Evolutionary conservation across 2,329 filamentous ascomycete genomes (phyloP).

Genomic region (Fusarium euwallaceae): DNA sequence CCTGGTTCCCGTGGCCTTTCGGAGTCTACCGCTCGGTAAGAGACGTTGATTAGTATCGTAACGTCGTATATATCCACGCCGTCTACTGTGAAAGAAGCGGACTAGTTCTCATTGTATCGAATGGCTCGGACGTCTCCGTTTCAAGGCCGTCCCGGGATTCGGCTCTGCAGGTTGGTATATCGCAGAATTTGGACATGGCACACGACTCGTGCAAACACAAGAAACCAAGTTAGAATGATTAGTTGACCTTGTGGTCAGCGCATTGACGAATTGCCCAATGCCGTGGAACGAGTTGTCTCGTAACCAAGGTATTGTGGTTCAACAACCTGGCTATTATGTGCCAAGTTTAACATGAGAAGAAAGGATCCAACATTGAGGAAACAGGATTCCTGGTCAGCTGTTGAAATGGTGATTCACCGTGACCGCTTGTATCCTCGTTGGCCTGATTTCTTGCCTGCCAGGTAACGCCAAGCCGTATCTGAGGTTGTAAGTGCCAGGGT

Average conservation of each 20-base stretch:
- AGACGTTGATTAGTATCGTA: too few species aligned
- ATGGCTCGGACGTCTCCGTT: not conserved
- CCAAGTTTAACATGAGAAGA: not conserved
- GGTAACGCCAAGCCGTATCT: slow-evolving; percentile 6
- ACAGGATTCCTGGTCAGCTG: not conserved
- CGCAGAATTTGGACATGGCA: not conserved
- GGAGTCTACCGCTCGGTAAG: not conserved
- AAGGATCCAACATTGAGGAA: not conserved
- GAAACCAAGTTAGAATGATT: not conserved
- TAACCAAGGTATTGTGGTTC: not conserved
- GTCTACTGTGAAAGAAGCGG: not conserved
- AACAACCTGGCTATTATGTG: not conserved
- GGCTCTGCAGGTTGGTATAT: not conserved
- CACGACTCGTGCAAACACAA: not conserved
- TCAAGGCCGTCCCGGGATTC: not conserved
- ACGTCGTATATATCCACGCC: not conserved
- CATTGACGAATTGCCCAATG: not conserved
- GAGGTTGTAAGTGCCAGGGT: slow-evolving; percentile 4
- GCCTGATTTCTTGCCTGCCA: not conserved
- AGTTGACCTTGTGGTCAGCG: not conserved
- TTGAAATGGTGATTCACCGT: slow-evolving; percentile 25
- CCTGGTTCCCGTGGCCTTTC: not conserved
- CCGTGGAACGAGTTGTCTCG: not conserved
- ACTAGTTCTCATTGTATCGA: not conserved
- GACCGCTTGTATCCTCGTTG: not conserved